phyloP scores from a whole-genome alignment of 148 eudicot species.

The Tetragonia tetragonoides region DNA sequence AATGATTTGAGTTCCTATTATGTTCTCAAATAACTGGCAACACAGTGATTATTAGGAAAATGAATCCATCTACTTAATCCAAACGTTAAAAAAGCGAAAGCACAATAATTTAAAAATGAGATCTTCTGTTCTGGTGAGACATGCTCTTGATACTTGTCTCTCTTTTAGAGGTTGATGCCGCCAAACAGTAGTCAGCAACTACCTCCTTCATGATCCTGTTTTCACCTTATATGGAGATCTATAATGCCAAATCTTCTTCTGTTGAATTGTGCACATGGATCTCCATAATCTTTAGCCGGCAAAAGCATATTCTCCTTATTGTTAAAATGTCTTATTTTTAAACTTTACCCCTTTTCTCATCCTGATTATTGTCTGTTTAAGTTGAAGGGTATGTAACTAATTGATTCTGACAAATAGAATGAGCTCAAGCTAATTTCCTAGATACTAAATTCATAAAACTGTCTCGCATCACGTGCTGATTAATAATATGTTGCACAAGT shows the following conservation, averaged over 20 bases:
- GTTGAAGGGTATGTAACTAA: conserved; percentile 12
- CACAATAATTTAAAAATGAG: conserved; percentile 9
- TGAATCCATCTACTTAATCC: conserved; percentile 11
- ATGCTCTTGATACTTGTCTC: conserved; percentile 22
- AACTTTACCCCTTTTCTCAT: neutral
- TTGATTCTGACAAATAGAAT: conserved; percentile 10
- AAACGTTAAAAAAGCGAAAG: neutral
- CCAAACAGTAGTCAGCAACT: conserved; percentile 21
- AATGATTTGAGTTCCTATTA: conserved; percentile 1
- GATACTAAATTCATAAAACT: neutral
- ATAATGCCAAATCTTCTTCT: conserved; percentile 21
- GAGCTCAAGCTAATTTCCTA: neutral
- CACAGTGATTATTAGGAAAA: neutral
- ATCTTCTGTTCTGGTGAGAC: conserved; percentile 15
- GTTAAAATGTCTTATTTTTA: conserved; percentile 10
- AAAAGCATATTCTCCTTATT: conserved; percentile 29
- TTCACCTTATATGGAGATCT: conserved; percentile 29
- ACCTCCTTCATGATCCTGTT: conserved; percentile 16
- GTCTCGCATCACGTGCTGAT: conserved; percentile 3
- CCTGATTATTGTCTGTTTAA: conserved; percentile 19
- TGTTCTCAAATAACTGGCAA: neutral
- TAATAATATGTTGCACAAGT: conserved; percentile 2
- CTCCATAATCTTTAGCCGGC: conserved; percentile 35
- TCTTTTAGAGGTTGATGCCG: conserved; percentile 15
- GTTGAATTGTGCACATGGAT: conserved; percentile 42